These are phyloP conservation scores for Alternaria ethzedia DNA, from an alignment of 2,329 filamentous ascomycete species.

Conservation along the genomic window DNA sequence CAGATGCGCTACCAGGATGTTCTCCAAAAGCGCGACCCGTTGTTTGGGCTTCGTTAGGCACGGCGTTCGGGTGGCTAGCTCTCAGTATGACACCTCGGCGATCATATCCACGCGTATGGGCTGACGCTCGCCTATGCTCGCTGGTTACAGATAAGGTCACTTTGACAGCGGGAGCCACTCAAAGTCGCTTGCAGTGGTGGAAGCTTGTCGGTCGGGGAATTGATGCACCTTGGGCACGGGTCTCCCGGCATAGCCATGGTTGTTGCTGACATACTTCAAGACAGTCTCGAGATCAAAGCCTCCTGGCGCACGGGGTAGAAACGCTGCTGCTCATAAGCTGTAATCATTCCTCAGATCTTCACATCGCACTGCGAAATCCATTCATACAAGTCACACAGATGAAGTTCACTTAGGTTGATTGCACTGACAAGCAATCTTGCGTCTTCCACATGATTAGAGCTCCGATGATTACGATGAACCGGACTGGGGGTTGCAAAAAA, in stretches of 20 bases:
- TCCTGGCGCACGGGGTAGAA: not conserved
- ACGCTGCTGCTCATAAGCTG: not conserved
- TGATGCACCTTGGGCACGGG: not conserved
- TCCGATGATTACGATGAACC: not conserved
- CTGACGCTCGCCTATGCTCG: not conserved
- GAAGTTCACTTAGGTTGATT: not conserved
- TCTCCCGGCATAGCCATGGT: not conserved
- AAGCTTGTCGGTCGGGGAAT: conserved; percentile 6
- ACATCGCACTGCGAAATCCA: not conserved
- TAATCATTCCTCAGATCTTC: not conserved
- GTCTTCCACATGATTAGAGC: not conserved
- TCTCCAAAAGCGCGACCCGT: not conserved
- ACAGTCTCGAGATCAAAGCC: not conserved
- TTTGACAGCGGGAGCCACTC: conserved; percentile 11
- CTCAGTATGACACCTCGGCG: conserved; percentile 4
- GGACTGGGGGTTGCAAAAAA: not conserved
- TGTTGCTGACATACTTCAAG: not conserved
- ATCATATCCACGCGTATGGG: not conserved
- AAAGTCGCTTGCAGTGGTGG: not conserved
- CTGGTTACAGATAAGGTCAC: conserved; percentile 6
- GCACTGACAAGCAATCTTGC: not conserved
- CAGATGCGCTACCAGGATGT: conserved; percentile 4
- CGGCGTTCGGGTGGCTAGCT: not conserved
- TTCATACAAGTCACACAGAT: not conserved
- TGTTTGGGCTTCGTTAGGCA: not conserved